Evolutionary conservation across 352 stramenopile genomes (phyloP), one percentile per base, ranked within the genome.

Genomic region (Phytophthora brassicae): DNA sequence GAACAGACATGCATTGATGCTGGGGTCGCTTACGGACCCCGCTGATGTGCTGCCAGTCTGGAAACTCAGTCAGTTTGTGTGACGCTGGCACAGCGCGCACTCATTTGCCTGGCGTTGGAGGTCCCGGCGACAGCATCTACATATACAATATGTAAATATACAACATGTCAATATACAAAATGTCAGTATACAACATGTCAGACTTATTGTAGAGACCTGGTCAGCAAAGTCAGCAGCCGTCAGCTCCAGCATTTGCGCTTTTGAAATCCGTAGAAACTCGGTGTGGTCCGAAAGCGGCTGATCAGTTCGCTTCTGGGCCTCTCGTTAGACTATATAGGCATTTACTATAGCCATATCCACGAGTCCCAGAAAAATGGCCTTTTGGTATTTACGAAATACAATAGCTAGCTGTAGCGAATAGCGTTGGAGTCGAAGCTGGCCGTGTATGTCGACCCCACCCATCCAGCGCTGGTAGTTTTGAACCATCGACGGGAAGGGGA

Each of bases 1-100:
- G 29, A 36, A 12, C 29, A 36, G 2, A 36, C 19, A n/a, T 62
- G n/a, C 44, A 62, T 23, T 54, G 54, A 14, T 54, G 54, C 16
- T 54, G 54, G 5, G 55, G 55, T 0, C 17, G 55, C 13, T 63
- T 56, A 1, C 55, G 36, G 22, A 64, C 8, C 4, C 28, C 11
- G 2, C 33, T 3, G 4, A 39, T 13, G 6, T 39, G 33, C 6
- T n/a, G 6, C 52, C 52, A 60, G 7, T 52, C 26, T 42, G 29
- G 42, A 29, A 60, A 53, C 20, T 46, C 53, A 1, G 23, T 23
- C 12, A 53, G 39, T 9, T 45, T 36, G 52, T 60, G 52, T 2
- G 22, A 16, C 12, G 33, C 4, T 4, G 8, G 6, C 2, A 41
- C 14, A 41, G 14, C 14, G 12, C 2, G 11, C 13, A n/a, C 19